Evolutionary conservation across 2,329 filamentous ascomycete species (phyloP).

Genomic region (Arthrobotrys entomopaga): DNA sequence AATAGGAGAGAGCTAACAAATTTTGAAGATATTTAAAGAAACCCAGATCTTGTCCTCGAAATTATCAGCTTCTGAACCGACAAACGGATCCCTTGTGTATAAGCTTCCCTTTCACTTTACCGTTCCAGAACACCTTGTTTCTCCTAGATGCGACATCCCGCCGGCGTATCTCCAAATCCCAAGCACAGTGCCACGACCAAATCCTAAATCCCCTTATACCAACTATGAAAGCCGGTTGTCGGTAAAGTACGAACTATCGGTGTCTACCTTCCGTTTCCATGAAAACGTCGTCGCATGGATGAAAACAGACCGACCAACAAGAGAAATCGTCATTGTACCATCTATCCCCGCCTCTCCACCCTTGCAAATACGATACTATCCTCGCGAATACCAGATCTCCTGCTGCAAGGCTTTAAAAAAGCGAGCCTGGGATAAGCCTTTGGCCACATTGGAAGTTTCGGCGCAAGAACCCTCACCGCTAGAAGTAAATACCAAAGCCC

Average conservation of each 20-base stretch:
- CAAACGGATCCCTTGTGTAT: not conserved
- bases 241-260: not conserved
- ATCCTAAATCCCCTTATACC: not conserved
- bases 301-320: not conserved
- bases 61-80: not conserved
- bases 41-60: not conserved
- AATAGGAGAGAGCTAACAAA: no score
- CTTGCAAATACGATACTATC: not conserved
- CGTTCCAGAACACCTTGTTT: not conserved
- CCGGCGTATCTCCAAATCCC: constrained; percentile 3
- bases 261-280: not conserved
- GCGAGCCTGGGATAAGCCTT: no score
- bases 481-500: no score
- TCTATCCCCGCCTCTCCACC: not conserved
- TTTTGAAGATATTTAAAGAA: not conserved
- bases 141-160: constrained; percentile 10
- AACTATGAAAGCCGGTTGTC: not conserved
- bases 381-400: not conserved
- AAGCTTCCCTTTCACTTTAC: not conserved
- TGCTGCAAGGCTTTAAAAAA: not conserved
- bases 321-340: constrained; percentile 1
- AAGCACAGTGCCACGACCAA: not conserved
- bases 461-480: no score
- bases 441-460: no score
- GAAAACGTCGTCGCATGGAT: not conserved